phyloP scores from a whole-genome alignment of 345 rosid species.

The Salix arbutifolia region DNA sequence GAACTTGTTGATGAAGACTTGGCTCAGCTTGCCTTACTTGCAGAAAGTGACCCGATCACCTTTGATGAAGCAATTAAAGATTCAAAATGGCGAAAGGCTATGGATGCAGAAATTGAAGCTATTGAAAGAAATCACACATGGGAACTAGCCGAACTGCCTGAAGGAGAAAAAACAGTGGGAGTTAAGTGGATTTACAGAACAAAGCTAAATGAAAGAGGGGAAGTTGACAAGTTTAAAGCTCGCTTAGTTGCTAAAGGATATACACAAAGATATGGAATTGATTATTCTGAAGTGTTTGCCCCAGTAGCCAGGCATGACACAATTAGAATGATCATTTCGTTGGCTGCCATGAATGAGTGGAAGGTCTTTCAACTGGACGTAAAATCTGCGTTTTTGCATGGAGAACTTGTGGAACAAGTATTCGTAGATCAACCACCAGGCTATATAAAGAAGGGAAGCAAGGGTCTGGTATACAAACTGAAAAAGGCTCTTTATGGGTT shows the following conservation, averaged over 20 bases:
- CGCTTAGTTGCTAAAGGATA: neutral
- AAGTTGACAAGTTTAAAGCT: neutral
- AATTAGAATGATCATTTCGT: neutral
- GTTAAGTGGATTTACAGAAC: constrained; percentile 13
- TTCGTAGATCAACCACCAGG: neutral
- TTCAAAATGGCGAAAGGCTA: neutral
- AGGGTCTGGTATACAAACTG: neutral
- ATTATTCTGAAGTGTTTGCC: too few relatives aligned
- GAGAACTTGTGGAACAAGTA: neutral
- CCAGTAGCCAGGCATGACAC: constrained; percentile 1
- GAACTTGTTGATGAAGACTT: neutral
- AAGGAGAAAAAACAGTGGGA: neutral
- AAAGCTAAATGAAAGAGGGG: neutral
- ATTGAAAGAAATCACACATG: constrained; percentile 2
- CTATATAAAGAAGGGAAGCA: neutral
- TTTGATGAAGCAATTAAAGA: neutral
- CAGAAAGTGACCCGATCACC: neutral
- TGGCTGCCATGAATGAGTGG: neutral
- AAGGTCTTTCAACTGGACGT: neutral
- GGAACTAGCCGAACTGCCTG: neutral
- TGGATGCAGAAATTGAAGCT: neutral
- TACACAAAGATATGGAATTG: too few relatives aligned
- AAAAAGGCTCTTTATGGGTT: neutral
- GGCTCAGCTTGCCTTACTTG: neutral
- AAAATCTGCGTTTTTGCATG: neutral